Base-by-base conservation (phyloP, 345 rosid species). In the Aegle marmelos region DNA sequence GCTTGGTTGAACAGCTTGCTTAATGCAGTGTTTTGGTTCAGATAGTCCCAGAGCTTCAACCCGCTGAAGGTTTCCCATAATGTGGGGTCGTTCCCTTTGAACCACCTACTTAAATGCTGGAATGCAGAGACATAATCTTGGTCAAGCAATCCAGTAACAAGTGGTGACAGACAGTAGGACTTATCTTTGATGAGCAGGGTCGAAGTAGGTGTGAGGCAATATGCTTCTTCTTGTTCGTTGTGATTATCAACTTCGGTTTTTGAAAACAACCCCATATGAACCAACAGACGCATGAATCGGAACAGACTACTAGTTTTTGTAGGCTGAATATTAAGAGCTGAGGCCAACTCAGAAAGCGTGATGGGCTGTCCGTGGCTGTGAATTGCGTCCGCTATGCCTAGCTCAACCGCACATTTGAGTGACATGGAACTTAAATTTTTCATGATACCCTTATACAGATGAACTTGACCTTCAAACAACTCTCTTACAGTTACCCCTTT, bases 241-340 rank as follows among this genome's bases (percentile, higher is more conserved):
- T 39, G 48, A 10, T 39, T 39, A 13, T 63, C 71, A 53, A 63
- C 79, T 36, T 62, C 69, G 7, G 74, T 75, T 6, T 66, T 34
- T 1, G 77, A 67, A 39, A 88, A 88, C 76, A 90, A 84, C 6
- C 88, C 86, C 0, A 83, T 78, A 73, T 81, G 83, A 22, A 86
- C 83, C 34, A 90, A 39, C 33, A 85, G 11, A 13, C 88, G 82
- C 94, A 90, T 87, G 25, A 87, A 83, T 57, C 86, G 78, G 73
- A 71, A 63, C 1, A 86, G 8, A 71, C 59, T 22, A 7, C 24
- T 8, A 1, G 65, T 50, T 82, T 80, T 90, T 25, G 81, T 37
- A 0, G 85, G 89, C 17, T 76, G 83, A 56, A 87, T 53, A 9
- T 50, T 11, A 30, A 87, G 92, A 4, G 81, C 81, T 8, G 82